Conservation (phyloP, 106 monocot species). For the Dioscorea dumetorum region DNA sequence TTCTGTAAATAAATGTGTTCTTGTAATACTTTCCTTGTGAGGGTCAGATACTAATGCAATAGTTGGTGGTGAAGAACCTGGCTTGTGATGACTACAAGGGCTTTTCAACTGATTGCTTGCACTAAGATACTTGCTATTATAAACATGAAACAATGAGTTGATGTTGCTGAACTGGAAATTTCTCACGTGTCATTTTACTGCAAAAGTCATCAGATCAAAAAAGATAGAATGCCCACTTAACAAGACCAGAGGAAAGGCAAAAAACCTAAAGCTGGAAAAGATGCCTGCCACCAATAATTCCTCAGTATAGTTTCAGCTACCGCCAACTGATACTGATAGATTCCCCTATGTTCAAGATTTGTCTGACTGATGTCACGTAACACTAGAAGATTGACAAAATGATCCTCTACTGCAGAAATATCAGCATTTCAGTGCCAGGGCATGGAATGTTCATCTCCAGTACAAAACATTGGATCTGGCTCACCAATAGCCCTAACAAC, state of each 20-base stretch:
- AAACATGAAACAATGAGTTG: neutral
- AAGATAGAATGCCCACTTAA: neutral
- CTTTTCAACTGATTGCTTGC: too few species aligned
- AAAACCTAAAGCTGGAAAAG: neutral
- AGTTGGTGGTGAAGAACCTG: too few species aligned
- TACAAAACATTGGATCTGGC: neutral
- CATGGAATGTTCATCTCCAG: neutral
- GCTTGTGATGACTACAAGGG: too few species aligned
- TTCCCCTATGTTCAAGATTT: neutral
- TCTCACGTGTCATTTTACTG: neutral
- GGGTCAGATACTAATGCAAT: too few species aligned
- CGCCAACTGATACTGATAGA: neutral
- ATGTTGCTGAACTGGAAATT: neutral
- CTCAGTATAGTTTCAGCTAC: neutral
- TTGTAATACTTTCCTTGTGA: too few species aligned
- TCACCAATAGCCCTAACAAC: slow-evolving; percentile 63
- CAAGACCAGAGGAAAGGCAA: neutral
- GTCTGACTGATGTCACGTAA: neutral
- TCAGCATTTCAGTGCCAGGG: too few species aligned
- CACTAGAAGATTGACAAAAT: neutral
- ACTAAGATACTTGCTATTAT: neutral
- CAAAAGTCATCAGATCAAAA: neutral
- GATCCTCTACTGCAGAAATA: neutral
- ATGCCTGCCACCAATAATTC: neutral
- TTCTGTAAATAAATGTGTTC: too few species aligned